Percentiles rank a stretch among this genome's conserved stretches.
These are phyloP conservation scores for Macrocystidia cucumis DNA, from an alignment of 1,284 basidiomycete genomes.

Conservation along the genomic window DNA sequence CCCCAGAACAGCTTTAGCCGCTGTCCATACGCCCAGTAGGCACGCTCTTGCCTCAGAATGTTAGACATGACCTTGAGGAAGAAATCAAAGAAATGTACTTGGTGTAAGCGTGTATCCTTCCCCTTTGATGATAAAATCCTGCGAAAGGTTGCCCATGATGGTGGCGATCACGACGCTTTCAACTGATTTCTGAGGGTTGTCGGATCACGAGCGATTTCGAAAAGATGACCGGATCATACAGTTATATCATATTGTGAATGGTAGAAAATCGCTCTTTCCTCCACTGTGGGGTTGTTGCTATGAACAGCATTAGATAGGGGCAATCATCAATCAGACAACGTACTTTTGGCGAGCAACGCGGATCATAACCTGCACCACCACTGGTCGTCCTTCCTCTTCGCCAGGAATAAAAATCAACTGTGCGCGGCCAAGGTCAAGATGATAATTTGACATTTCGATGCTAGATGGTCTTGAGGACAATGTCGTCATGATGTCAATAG, in stretches of 20 bases:
- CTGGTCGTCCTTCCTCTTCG: too few relatives aligned
- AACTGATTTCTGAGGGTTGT: constrained; percentile 7
- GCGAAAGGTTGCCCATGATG: constrained; percentile 10
- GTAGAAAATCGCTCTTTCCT: constrained; percentile 8
- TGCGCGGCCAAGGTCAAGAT: too few relatives aligned
- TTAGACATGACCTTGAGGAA: background rate
- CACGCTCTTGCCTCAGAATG: constrained; percentile 7
- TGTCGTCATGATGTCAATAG: too few relatives aligned
- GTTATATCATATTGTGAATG: constrained; percentile 11
- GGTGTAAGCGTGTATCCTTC: constrained; percentile 11
- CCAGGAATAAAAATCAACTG: too few relatives aligned
- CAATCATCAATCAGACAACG: constrained; percentile 1
- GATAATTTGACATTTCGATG: too few relatives aligned
- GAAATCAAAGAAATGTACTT: constrained; percentile 4
- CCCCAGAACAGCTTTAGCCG: constrained; percentile 11
- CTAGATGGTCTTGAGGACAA: too few relatives aligned
- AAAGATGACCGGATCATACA: constrained; percentile 5
- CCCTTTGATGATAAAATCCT: constrained; percentile 9
- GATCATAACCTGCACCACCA: too few relatives aligned
- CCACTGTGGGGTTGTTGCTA: constrained; percentile 4
- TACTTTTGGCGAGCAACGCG: background rate
- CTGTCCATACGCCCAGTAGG: constrained; percentile 12
- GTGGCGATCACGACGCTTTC: constrained; percentile 13
- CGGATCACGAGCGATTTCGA: background rate
- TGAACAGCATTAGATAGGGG: background rate